Conservation (phyloP, 257 asterid genomes). For the Jacaranda mimosifolia region DNA sequence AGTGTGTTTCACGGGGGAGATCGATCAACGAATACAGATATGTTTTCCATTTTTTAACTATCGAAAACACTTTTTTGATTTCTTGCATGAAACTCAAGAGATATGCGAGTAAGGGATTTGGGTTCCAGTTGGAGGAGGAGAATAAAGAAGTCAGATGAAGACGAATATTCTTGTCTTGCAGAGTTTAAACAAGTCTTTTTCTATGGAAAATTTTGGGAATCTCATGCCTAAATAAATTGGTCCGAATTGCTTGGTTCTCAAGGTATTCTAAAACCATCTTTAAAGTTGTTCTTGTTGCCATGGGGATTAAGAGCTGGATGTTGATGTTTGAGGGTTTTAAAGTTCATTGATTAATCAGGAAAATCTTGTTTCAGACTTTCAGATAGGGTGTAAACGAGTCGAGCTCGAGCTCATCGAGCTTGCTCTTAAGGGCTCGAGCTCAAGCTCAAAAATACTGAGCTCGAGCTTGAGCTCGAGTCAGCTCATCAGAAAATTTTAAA, state of each 20-base stretch:
- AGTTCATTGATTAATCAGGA: not conserved
- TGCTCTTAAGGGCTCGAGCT: no score
- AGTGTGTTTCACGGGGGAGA: not conserved
- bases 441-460: no score
- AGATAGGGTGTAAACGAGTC: no score
- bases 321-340: not conserved
- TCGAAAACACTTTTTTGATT: slow-evolving; percentile 41
- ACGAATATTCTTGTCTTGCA: slow-evolving; percentile 79
- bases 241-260: slow-evolving; percentile 52
- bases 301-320: not conserved
- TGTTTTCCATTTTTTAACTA: no score
- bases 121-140: not conserved
- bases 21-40: not conserved
- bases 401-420: no score
- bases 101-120: slow-evolving; percentile 31
- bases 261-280: slow-evolving; percentile 59
- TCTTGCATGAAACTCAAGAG: slow-evolving; percentile 70
- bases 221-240: slow-evolving; percentile 7
- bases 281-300: slow-evolving; percentile 36
- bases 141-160: not conserved
- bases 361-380: no score
- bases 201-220: slow-evolving; percentile 37
- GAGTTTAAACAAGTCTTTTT: slow-evolving; percentile 37
- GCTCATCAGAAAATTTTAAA: no score
- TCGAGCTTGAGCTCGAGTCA: no score